Conservation (phyloP, 1,139 yeast genomes). For the Wickerhamomyces sp. region DNA sequence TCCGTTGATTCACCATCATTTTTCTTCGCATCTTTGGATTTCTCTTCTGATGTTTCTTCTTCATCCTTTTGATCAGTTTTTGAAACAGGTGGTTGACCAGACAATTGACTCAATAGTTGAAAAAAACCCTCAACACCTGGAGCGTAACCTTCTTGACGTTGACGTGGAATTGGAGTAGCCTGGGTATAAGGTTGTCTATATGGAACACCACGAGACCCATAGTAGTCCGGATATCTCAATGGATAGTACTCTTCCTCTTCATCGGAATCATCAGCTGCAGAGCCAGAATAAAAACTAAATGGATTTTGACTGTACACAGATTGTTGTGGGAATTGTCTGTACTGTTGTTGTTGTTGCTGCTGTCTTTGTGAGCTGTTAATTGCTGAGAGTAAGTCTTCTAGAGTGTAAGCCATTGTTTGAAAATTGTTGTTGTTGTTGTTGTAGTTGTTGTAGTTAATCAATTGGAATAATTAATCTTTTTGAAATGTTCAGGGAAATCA, state of each 20-base stretch:
- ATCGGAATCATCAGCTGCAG: constrained; percentile 4
- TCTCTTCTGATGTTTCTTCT: background rate
- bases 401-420: background rate
- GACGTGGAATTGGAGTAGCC: background rate
- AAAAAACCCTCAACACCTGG: background rate
- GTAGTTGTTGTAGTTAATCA: no score
- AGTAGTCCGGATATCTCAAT: constrained; percentile 16
- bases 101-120: background rate
- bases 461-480: no score
- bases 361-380: background rate
- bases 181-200: background rate
- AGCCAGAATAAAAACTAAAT: background rate
- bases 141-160: background rate
- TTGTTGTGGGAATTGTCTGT: background rate
- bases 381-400: background rate
- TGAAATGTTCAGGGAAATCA: no score
- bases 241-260: constrained; percentile 14
- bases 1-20: background rate
- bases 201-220: no score
- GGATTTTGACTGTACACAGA: background rate
- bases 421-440: no score
- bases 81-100: background rate
- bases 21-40: background rate
- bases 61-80: background rate
- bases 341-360: background rate